A percentile compares a stretch with the other conserved stretches of the same genome.
Conservation (phyloP, 139 green algal species). For the Gonium pectorale region DNA sequence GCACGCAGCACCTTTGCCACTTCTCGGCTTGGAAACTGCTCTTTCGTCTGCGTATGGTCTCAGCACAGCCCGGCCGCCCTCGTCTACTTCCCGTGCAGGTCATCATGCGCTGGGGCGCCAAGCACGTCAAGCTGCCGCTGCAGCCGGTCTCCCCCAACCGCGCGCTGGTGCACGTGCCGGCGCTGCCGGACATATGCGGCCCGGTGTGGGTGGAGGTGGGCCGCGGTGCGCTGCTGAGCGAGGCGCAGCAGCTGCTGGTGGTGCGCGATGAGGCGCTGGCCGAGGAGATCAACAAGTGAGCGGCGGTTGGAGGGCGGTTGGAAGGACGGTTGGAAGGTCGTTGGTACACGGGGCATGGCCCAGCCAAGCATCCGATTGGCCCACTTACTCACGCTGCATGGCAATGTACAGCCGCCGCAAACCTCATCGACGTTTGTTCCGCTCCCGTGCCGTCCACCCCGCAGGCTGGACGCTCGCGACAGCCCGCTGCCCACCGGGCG, state of each 20-base stretch:
- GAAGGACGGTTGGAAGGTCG: too few species aligned
- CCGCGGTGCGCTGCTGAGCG: constrained; percentile 49
- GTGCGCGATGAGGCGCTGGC: constrained; percentile 51
- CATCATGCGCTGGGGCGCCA: constrained; percentile 26
- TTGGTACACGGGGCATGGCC: too few species aligned
- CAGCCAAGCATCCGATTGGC: too few species aligned
- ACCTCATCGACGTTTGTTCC: neutral
- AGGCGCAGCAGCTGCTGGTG: constrained; percentile 60
- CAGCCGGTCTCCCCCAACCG: constrained; percentile 21
- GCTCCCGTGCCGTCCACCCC: too few species aligned
- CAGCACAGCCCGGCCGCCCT: neutral
- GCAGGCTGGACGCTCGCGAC: constrained; percentile 32
- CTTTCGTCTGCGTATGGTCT: too few species aligned
- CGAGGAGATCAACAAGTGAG: constrained; percentile 51
- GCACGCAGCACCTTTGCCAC: too few species aligned
- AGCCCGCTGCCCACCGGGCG: neutral
- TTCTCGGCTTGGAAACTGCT: too few species aligned
- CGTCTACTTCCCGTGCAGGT: neutral
- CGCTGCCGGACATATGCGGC: constrained; percentile 22
- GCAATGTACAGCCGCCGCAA: too few species aligned
- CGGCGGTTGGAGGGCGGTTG: too few species aligned
- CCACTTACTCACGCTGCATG: too few species aligned
- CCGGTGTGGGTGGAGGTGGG: constrained; percentile 61
- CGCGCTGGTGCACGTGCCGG: constrained; percentile 22
- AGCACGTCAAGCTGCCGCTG: constrained; percentile 24